A percentile compares a stretch with the other conserved stretches of the same genome.
phyloP scores from a whole-genome alignment of 169 alveolate species.

The Plasmodium knowlesi region DNA sequence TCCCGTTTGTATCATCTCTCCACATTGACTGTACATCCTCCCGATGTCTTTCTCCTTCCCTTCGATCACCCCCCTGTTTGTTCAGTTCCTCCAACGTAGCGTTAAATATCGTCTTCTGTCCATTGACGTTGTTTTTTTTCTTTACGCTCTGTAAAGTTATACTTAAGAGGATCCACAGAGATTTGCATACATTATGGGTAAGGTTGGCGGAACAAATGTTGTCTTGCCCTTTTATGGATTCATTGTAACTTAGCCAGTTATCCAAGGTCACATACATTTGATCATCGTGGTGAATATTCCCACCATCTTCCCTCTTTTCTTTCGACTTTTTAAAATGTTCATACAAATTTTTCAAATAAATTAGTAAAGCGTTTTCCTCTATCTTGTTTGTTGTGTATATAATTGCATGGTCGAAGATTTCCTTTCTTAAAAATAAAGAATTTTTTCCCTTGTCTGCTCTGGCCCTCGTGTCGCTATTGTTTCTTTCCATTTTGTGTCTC shows the following conservation, averaged over 20 bases:
- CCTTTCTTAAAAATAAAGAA: conserved; percentile 48
- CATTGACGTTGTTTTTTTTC: conserved; percentile 42
- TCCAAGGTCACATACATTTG: conserved; percentile 51
- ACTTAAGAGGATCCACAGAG: conserved; percentile 57
- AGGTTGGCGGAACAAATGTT: background rate
- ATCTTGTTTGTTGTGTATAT: conserved; percentile 45
- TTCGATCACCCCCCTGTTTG: background rate
- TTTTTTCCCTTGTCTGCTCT: background rate
- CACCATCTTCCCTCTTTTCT: background rate
- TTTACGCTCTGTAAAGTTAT: conserved; percentile 54
- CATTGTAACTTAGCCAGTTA: conserved; percentile 46
- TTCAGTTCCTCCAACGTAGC: background rate
- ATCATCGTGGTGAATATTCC: background rate
- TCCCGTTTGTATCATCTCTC: background rate
- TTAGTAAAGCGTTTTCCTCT: conserved; percentile 22
- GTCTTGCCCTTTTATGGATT: conserved; percentile 44
- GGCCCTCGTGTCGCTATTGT: background rate
- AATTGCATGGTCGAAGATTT: conserved; percentile 69
- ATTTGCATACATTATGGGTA: conserved; percentile 38
- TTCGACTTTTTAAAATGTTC: conserved; percentile 40
- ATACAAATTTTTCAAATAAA: conserved; percentile 51
- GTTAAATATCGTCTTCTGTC: conserved; percentile 53
- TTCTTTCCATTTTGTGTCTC: background rate
- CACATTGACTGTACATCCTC: too few species aligned
- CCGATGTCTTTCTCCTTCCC: background rate